These are phyloP conservation scores for Fabrea salina DNA, from an alignment of 169 alveolate species.

Conservation along the genomic window DNA sequence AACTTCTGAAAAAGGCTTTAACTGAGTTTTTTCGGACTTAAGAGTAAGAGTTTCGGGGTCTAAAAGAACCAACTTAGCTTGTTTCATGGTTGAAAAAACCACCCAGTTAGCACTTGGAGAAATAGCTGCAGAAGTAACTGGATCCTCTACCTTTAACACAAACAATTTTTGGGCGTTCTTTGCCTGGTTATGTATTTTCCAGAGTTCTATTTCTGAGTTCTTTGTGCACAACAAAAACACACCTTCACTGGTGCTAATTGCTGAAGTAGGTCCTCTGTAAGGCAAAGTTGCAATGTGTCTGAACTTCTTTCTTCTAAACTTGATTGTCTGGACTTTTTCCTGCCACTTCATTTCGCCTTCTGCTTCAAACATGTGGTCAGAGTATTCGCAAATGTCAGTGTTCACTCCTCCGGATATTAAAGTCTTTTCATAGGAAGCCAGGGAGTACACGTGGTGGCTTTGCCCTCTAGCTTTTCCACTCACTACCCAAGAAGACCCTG, in stretches of 20 bases:
- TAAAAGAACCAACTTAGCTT: background rate
- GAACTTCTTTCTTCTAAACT: background rate
- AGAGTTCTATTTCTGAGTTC: background rate
- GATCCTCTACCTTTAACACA: background rate
- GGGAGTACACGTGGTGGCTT: constrained; percentile 11
- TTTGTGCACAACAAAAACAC: background rate
- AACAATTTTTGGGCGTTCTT: background rate
- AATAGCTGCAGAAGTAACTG: background rate
- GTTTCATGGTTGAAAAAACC: background rate
- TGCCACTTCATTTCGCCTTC: background rate
- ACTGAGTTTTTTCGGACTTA: background rate
- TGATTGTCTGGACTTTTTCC: background rate
- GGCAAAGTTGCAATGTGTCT: constrained; percentile 7
- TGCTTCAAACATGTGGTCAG: background rate
- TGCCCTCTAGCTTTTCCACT: constrained; percentile 22
- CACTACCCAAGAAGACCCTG: background rate
- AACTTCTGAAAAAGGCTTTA: background rate
- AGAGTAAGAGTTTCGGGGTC: background rate
- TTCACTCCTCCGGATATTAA: constrained; percentile 28
- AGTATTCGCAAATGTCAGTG: constrained; percentile 18
- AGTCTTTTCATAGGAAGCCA: background rate
- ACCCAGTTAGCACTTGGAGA: background rate
- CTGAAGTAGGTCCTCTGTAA: too few relatives aligned
- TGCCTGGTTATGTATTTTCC: background rate
- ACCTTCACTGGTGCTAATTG: background rate